Evolutionary conservation across 2,329 filamentous ascomycete species (phyloP).

Genomic region (Hysterium pulicare): DNA sequence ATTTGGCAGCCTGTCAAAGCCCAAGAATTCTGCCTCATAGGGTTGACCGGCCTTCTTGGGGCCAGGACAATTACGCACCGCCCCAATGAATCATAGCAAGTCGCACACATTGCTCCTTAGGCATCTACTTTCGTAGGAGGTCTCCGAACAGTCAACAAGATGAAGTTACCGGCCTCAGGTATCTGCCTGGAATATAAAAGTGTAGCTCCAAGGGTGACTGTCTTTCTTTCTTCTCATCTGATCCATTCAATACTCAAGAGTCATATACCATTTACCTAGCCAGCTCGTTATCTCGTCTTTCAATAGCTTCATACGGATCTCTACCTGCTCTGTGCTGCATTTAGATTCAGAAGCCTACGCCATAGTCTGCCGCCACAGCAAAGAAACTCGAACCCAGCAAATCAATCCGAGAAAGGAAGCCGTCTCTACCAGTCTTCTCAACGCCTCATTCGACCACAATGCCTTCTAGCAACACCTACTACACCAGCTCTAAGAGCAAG

Average conservation of each 20-base stretch:
- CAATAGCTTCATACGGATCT: slow-evolving; percentile 7
- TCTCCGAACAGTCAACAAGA: slow-evolving; percentile 23
- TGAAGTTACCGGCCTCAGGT: slow-evolving; percentile 28
- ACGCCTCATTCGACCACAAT: slow-evolving; percentile 16
- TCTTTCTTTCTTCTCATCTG: slow-evolving; percentile 12
- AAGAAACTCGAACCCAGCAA: slow-evolving; percentile 10
- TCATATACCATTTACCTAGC: slow-evolving; percentile 19
- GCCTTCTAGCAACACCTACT: slow-evolving; percentile 25
- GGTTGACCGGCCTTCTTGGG: slow-evolving; percentile 16
- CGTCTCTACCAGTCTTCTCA: neutral
- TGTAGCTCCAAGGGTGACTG: slow-evolving; percentile 7
- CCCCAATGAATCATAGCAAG: slow-evolving; percentile 30
- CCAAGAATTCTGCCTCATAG: slow-evolving; percentile 20
- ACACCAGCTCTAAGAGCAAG: slow-evolving; percentile 18
- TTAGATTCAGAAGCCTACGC: slow-evolving; percentile 11
- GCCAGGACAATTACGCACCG: slow-evolving; percentile 16
- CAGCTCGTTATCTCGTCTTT: slow-evolving; percentile 10
- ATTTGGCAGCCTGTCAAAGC: slow-evolving; percentile 20
- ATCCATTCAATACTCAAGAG: slow-evolving; percentile 13
- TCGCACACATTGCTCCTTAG: slow-evolving; percentile 23
- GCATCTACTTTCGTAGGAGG: slow-evolving; percentile 27
- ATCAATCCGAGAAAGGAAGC: slow-evolving; percentile 11
- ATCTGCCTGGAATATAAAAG: slow-evolving; percentile 32
- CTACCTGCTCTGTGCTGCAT: slow-evolving; percentile 9
- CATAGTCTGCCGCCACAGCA: slow-evolving; percentile 7